A percentile compares a stretch with the other conserved stretches of the same genome.
phyloP scores from a whole-genome alignment of 208 protist genomes.

The Leishmania gerbilli region DNA sequence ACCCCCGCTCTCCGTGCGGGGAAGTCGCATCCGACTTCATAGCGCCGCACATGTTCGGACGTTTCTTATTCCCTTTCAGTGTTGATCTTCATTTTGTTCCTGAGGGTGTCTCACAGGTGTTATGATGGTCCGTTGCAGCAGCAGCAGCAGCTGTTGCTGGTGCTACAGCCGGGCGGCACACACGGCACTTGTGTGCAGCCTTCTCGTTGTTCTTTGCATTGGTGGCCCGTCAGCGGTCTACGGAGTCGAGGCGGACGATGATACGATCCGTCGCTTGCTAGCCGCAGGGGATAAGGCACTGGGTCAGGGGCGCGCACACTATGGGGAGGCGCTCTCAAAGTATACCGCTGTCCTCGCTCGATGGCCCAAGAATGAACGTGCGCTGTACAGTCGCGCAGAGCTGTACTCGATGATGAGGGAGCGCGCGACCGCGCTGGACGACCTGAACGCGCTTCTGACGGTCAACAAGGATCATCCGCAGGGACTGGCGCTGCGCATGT shows the following conservation, averaged over 20 bases:
- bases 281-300: slow-evolving; percentile 71
- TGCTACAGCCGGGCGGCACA: neutral
- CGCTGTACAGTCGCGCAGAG: slow-evolving; percentile 79
- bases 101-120: neutral
- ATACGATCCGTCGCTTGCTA: slow-evolving; percentile 49
- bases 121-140: neutral
- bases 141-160: neutral
- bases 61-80: neutral
- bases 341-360: slow-evolving; percentile 77
- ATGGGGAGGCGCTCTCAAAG: slow-evolving; percentile 85
- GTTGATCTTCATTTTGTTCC: neutral
- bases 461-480: slow-evolving; percentile 45
- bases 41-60: neutral
- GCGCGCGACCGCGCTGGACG: slow-evolving; percentile 41
- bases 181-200: neutral
- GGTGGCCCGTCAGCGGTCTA: neutral
- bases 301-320: slow-evolving; percentile 59
- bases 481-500: slow-evolving; percentile 58
- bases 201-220: neutral
- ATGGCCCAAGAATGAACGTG: slow-evolving; percentile 59
- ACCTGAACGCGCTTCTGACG: slow-evolving; percentile 60
- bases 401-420: slow-evolving; percentile 70
- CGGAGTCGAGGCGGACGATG: slow-evolving; percentile 33
- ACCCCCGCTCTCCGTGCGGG: neutral
- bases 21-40: neutral